phyloP scores from a whole-genome alignment of 768 basidiomycete genomes.

The Lactarius pseudohatsudake region DNA sequence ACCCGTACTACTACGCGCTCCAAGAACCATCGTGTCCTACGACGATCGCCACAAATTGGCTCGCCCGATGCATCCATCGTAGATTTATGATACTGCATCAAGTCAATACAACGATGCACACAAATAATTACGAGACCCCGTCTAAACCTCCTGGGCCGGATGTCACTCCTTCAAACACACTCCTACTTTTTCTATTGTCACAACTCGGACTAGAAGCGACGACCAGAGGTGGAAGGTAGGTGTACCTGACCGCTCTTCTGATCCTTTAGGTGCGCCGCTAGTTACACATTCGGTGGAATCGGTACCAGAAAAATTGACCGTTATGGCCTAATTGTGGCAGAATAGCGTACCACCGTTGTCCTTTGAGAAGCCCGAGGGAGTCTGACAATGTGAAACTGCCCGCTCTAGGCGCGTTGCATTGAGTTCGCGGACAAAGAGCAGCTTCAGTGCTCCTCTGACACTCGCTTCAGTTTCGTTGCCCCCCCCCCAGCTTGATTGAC shows the following conservation, averaged over 20 bases:
- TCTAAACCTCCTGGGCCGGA: neutral
- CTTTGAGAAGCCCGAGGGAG: no score
- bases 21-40: neutral
- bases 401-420: no score
- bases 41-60: neutral
- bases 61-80: neutral
- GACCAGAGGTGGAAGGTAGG: neutral
- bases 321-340: no score
- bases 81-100: no score
- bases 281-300: neutral
- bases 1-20: no score
- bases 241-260: neutral
- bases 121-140: neutral
- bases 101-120: neutral
- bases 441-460: no score
- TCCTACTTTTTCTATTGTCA: neutral
- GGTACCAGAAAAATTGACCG: neutral
- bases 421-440: no score
- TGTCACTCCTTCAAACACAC: neutral
- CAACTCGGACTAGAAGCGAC: neutral
- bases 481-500: no score
- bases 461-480: no score
- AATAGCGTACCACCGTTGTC: no score
- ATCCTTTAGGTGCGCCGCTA: neutral
- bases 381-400: no score